Evolutionary conservation across 2,329 filamentous ascomycete genomes (phyloP).

Genomic region (Talaromyces verruculosus): DNA sequence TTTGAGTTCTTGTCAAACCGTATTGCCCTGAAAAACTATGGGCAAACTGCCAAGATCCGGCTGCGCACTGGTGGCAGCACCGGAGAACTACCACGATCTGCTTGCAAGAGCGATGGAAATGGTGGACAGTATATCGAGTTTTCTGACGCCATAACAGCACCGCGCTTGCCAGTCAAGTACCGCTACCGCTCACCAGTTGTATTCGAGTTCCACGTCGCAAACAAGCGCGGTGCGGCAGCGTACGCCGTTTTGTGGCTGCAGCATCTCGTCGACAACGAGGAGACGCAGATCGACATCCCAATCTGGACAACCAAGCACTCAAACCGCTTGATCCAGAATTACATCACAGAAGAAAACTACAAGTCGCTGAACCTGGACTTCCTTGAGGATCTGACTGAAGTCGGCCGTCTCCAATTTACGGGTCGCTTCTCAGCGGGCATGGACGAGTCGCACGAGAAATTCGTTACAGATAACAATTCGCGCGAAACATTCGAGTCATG

Average conservation of each 20-base stretch:
- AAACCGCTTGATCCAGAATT: constrained; percentile 81
- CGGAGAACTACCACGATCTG: constrained; percentile 64
- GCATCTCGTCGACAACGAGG: constrained; percentile 77
- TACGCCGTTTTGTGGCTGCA: constrained; percentile 85
- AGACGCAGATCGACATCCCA: constrained; percentile 76
- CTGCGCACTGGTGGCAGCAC: constrained; percentile 82
- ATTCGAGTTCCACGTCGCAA: constrained; percentile 74
- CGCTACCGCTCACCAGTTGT: constrained; percentile 88
- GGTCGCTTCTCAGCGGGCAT: constrained; percentile 86
- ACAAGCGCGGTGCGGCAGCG: constrained; percentile 68
- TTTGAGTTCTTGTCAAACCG: constrained; percentile 79
- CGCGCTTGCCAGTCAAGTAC: constrained; percentile 83
- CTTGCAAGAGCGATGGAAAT: constrained; percentile 61
- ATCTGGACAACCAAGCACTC: constrained; percentile 81
- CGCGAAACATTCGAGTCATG: constrained; percentile 93
- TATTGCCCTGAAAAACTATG: constrained; percentile 65
- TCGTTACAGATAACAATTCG: constrained; percentile 81
- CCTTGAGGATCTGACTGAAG: constrained; percentile 70
- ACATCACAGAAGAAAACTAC: constrained; percentile 78
- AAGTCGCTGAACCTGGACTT: constrained; percentile 63
- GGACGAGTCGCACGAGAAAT: constrained; percentile 78
- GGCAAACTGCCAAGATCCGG: constrained; percentile 65
- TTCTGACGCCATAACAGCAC: constrained; percentile 48
- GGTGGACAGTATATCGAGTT: constrained; percentile 62
- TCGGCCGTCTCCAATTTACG: constrained; percentile 78